phyloP scores from a whole-genome alignment of 2,329 filamentous ascomycete species.

The Colletotrichum caudatum region DNA sequence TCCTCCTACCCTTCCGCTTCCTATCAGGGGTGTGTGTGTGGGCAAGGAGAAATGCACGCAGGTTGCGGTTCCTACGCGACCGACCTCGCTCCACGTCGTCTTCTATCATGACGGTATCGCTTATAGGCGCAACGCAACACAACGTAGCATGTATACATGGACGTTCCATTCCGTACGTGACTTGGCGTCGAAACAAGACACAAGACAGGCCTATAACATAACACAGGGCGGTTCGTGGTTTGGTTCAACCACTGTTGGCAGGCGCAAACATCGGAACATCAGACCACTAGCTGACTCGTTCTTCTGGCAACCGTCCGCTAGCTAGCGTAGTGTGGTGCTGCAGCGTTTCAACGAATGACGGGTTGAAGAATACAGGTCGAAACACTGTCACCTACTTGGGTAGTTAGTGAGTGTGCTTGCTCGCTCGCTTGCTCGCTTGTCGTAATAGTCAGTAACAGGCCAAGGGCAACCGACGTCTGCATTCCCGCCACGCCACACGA shows the following conservation, averaged over 20 bases:
- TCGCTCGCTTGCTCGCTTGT: no score
- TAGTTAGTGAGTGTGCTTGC: background rate
- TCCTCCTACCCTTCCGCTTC: background rate
- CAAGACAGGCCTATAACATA: background rate
- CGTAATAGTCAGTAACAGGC: background rate
- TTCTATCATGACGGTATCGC: background rate
- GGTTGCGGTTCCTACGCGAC: background rate
- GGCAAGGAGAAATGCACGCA: background rate
- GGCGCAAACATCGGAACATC: background rate
- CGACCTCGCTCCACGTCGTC: background rate
- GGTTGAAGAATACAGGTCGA: no score
- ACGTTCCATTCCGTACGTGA: background rate
- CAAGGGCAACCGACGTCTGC: background rate
- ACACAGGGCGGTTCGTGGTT: background rate
- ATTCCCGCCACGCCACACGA: conserved; percentile 4
- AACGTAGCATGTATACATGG: no score
- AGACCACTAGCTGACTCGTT: conserved; percentile 26
- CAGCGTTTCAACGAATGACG: conserved; percentile 21
- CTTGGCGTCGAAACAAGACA: background rate
- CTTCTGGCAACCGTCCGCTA: conserved; percentile 13
- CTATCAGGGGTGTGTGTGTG: background rate
- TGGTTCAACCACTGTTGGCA: conserved; percentile 10
- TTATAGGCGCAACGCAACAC: background rate
- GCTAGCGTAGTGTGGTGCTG: conserved; percentile 17
- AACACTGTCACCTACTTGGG: no score